Base-by-base conservation (phyloP, 1,139 yeast species). In the Candida smagusa region DNA sequence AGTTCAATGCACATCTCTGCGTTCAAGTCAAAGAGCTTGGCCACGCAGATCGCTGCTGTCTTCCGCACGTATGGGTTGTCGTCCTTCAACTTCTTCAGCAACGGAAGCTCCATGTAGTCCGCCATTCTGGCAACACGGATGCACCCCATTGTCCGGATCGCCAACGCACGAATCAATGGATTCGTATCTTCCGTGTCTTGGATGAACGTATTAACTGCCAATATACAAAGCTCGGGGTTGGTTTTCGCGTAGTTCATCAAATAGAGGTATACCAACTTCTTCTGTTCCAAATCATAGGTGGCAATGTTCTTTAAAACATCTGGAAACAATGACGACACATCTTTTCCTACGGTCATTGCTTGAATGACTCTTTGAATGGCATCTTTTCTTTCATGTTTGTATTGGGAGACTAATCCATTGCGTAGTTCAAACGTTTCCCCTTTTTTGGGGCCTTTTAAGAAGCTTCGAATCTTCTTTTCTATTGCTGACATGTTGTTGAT, bases 331-430 rank as follows among this genome's bases (percentile, higher is more conserved):
- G 95, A 80, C 9, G 96, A 86, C 22, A 94, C 97, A 61, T 94
- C 98, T 58, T 94, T 94, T n/a, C 98, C 98, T 24, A 90, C 79
- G 0, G 98, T 94, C 99, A 94, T 94, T 44, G 97, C 97, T 42
- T 94, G 95, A 54, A 94, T 94, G 19, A 95, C 96, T 41, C 96
- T 74, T 63, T 90, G 96, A 49, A 94, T 94, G 22, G 98, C 96
- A 61, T 94, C 98, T 59, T 92, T 94, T 44, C 96, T 72, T 50
- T 94, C 97, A 50, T 79, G 83, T 30, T 96, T 95, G 62, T 88
- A 94, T 61, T 88, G 97, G 9, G 97, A 88, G 4, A 92, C 97
- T 41, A 94, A 74, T 1, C 97, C 97, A 31, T 79, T 79, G 50
- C 89, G 79, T 54, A 92, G 76, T 63, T 92, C 98, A 52, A 78